These are phyloP conservation scores for Leccinum fibrillosum DNA, from an alignment of 768 basidiomycete genomes.

Conservation along the genomic window DNA sequence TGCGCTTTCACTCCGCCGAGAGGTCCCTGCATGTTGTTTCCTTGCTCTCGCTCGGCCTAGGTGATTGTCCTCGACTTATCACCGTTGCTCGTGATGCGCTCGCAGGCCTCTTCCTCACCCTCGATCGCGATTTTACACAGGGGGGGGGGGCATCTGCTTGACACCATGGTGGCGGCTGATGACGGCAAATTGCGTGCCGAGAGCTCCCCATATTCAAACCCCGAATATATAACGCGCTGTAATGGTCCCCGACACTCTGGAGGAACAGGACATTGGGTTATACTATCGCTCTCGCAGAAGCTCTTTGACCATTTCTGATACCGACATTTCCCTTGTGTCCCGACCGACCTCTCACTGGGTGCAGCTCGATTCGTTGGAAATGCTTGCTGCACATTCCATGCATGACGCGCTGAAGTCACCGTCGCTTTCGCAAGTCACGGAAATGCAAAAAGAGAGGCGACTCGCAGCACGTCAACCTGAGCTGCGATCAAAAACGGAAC, in stretches of 20 bases:
- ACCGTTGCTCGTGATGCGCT: too few species aligned
- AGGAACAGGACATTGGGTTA: slow-evolving; percentile 31
- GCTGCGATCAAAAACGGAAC: slow-evolving; percentile 46
- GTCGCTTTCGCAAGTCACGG: slow-evolving; percentile 31
- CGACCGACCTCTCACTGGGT: slow-evolving; percentile 14
- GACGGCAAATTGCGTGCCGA: too few species aligned
- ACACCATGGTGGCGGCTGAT: too few species aligned
- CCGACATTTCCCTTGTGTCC: slow-evolving; percentile 20
- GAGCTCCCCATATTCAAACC: too few species aligned
- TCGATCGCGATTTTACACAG: too few species aligned
- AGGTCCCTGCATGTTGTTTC: too few species aligned
- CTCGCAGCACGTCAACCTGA: slow-evolving; percentile 24
- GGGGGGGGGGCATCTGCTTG: too few species aligned
- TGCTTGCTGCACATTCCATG: neutral
- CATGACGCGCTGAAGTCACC: slow-evolving; percentile 29
- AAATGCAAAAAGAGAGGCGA: slow-evolving; percentile 14
- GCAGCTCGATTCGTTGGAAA: slow-evolving; percentile 3
- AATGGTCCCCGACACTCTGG: slow-evolving; percentile 9
- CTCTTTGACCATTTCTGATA: slow-evolving; percentile 23
- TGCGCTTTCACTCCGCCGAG: too few species aligned
- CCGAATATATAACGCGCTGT: too few species aligned
- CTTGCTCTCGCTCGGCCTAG: too few species aligned
- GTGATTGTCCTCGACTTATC: too few species aligned
- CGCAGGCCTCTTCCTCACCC: too few species aligned
- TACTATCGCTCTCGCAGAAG: slow-evolving; percentile 24